These are phyloP conservation scores for Pisolithus sp. DNA, from an alignment of 768 basidiomycete species.

Conservation along the genomic window DNA sequence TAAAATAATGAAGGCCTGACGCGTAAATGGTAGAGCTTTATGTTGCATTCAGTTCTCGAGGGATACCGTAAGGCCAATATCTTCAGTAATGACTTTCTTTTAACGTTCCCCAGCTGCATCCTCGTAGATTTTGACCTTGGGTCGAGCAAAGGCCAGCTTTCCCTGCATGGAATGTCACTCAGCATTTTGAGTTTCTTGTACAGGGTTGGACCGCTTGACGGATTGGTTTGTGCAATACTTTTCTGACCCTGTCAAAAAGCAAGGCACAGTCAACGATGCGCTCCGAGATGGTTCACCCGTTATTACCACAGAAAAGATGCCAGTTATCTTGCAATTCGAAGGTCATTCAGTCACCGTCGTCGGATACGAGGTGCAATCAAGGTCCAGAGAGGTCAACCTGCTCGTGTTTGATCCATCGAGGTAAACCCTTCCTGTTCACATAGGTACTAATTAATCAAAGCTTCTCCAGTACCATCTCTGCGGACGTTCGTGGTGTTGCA, in stretches of 20 bases:
- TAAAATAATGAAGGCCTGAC: slow-evolving; percentile 1
- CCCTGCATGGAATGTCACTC: background rate
- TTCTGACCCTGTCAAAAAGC: slow-evolving; percentile 24
- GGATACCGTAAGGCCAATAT: slow-evolving; percentile 64
- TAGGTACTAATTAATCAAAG: slow-evolving; percentile 1
- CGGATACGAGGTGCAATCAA: slow-evolving; percentile 63
- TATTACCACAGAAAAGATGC: slow-evolving; percentile 58
- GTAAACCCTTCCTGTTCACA: slow-evolving; percentile 31
- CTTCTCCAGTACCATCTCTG: slow-evolving; percentile 8
- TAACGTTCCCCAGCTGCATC: slow-evolving; percentile 35
- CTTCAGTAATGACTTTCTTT: background rate
- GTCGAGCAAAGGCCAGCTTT: slow-evolving; percentile 36
- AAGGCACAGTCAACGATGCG: slow-evolving; percentile 43
- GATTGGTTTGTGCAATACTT: slow-evolving; percentile 81
- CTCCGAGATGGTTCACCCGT: slow-evolving; percentile 49
- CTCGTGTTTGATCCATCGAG: slow-evolving; percentile 73
- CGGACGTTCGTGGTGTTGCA: slow-evolving; percentile 16
- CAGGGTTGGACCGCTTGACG: slow-evolving; percentile 45
- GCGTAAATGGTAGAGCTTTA: slow-evolving; percentile 52
- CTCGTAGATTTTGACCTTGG: slow-evolving; percentile 62
- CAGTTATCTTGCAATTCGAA: slow-evolving; percentile 73
- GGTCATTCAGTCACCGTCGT: slow-evolving; percentile 88
- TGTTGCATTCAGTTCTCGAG: slow-evolving; percentile 69
- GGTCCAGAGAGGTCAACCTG: slow-evolving; percentile 52
- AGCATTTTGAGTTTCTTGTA: slow-evolving; percentile 1